These are phyloP conservation scores for Passiflora organensis DNA, from an alignment of 345 rosid genomes.

Conservation along the genomic window DNA sequence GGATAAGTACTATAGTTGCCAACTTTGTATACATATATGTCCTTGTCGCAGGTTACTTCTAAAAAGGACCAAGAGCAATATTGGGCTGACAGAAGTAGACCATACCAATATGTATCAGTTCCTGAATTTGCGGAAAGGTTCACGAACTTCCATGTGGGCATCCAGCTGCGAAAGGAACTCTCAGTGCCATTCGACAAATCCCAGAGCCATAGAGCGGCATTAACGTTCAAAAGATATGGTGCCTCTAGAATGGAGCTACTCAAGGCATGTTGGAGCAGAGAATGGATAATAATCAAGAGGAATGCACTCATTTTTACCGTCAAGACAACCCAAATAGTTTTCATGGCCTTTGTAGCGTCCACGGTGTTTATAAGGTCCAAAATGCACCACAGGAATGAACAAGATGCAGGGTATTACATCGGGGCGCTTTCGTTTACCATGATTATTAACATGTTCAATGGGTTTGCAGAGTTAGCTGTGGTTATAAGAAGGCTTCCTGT, in stretches of 20 bases:
- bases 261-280: slow-evolving; percentile 72
- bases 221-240: slow-evolving; percentile 47
- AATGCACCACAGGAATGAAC: slow-evolving; percentile 53
- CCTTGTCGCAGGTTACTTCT: slow-evolving; percentile 59
- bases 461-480: slow-evolving; percentile 71
- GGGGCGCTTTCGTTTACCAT: slow-evolving; percentile 53
- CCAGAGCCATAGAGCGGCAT: slow-evolving; percentile 63
- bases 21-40: too few species aligned
- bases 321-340: slow-evolving; percentile 62
- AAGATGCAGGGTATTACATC: slow-evolving; percentile 44
- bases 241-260: slow-evolving; percentile 59
- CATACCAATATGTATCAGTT: slow-evolving; percentile 61
- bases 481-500: slow-evolving; percentile 74
- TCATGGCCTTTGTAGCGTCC: slow-evolving; percentile 47
- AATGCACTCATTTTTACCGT: slow-evolving; percentile 62
- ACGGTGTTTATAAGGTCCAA: slow-evolving; percentile 58
- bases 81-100: slow-evolving; percentile 55
- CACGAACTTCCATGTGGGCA: slow-evolving; percentile 66
- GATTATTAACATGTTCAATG: slow-evolving; percentile 83
- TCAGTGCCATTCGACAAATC: slow-evolving; percentile 57
- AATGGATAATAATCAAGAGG: slow-evolving; percentile 62
- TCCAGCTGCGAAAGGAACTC: slow-evolving; percentile 43
- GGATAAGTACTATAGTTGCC: too few species aligned
- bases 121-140: slow-evolving; percentile 49
- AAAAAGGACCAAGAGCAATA: slow-evolving; percentile 90